Base-by-base conservation (phyloP, 768 basidiomycete species). In the Hydnomerulius pinastri region DNA sequence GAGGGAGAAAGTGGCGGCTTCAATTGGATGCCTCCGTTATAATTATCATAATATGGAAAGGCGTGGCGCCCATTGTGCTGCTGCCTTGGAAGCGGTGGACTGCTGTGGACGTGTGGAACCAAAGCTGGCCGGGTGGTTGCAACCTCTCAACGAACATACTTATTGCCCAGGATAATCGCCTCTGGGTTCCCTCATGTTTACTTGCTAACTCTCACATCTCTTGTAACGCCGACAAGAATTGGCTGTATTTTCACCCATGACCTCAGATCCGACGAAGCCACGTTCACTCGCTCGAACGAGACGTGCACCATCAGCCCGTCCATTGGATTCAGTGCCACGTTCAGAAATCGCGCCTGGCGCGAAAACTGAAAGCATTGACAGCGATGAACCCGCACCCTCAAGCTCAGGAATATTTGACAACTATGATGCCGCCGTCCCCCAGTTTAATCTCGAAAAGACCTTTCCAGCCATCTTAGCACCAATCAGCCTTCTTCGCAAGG, bases 391-490 rank as follows among this genome's bases (percentile, higher is more conserved):
- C n/a, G 57, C 54, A 1, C 58, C 64, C 10, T 48, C 69, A 15
- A 60, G 59, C 0, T 65, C 69, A 4, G 35, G 37, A 7, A 29
- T 51, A 12, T 20, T 51, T 6, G 44, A 37, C 25, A 6, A 18
- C 42, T 41, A 48, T 17, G 39, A 43, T 13, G 21, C 55, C 39
- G 28, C 24, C 5, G 11, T 44, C 40, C 50, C 61, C 17, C 57
- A 40, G 7, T 71, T 70, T 46, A 50, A 67, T 32, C 60, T 75
- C 18, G 66, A 70, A 21, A 62, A 50, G 32, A 63, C 68, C 6
- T 74, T 72, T 49, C 71, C 73, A 1, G 69, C 72, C 1, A 70
- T 76, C 45, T 40, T 71, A 43, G 49, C 52, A 12, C 60, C 70
- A 4, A 53, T 65, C 18, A 55, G 54, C 0, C 56, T 66, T 43